Evolutionary conservation across 2,329 filamentous ascomycete species (phyloP).

Genomic region (Ilyonectria robusta): DNA sequence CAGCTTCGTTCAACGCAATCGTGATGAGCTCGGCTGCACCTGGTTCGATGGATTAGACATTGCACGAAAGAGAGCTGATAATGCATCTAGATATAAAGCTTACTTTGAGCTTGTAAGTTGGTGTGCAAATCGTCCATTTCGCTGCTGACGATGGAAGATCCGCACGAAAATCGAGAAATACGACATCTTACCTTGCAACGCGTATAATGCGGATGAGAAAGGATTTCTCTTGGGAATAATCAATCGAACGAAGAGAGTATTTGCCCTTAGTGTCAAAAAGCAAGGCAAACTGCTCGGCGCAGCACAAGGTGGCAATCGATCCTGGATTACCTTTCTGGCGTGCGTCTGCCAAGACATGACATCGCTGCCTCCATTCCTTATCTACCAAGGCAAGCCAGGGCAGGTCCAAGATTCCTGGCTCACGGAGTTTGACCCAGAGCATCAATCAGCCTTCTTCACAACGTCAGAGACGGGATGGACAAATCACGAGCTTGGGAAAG

Average conservation of each 20-base stretch:
- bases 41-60: neutral
- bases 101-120: neutral
- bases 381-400: too few species aligned
- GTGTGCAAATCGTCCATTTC: neutral
- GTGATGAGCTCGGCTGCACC: neutral
- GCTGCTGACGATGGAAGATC: neutral
- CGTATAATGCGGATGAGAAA: neutral
- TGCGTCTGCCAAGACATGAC: constrained; percentile 2
- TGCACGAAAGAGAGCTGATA: too few species aligned
- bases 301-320: neutral
- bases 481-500: too few species aligned
- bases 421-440: too few species aligned
- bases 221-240: constrained; percentile 8
- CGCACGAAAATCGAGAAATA: neutral
- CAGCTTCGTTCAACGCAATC: neutral
- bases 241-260: constrained; percentile 25
- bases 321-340: constrained; percentile 1
- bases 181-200: neutral
- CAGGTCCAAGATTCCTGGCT: too few species aligned
- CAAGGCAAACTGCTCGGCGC: constrained; percentile 25
- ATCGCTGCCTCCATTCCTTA: too few species aligned
- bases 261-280: constrained; percentile 1
- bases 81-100: neutral
- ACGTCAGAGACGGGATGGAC: too few species aligned
- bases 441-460: too few species aligned